Evolutionary conservation across 2,329 filamentous ascomycete genomes (phyloP), one percentile per base, ranked within the genome.

Genomic region (Fusarium scirpi): DNA sequence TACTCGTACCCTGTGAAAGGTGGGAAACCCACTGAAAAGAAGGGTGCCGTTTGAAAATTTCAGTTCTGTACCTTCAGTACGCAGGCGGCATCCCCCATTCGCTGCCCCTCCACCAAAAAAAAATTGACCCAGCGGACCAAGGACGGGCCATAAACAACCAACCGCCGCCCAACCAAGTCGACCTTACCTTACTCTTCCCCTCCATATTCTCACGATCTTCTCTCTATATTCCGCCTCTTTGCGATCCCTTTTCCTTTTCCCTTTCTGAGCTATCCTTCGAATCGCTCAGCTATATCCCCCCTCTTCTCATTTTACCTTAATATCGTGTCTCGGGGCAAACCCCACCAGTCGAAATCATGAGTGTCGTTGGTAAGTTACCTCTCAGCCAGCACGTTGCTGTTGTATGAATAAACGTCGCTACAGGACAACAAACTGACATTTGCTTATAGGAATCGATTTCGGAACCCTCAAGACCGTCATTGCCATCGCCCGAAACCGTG

Each of bases 381-480:
- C 40, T 24, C n/a, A 20, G 8, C 32, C 32, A 40, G 32, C 16
- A 12, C 1, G 13, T 18, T 22, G 15, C 24, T 24, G 22, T 4
- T 25, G 22, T 18, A 24, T 5, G 8, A 15, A 24, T 10, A 40
- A 8, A n/a, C 16, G 16, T 16, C 32, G 48, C 22, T 20, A 20
- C 52, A 47, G 62, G 43, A 56, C 56, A 71, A 9, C 30, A 59
- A 30, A 34, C 70, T 73, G 69, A 78, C 67, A 46, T 47, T 54
- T 58, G 34, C 45, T 59, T 54, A n/a, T 58, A 89, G 94, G 94
- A 84, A 90, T 97, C 83, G 95, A 98, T 89, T 91, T 98, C 85
- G 95, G 95, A 86, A 94, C 94, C 76, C 90, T 97, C 82, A 97
- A 97, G 89, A 97, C 95, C 81, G 94, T 97, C 80, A 92, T 98